Conservation (phyloP, 2,329 filamentous ascomycete genomes). For the Aspergillus eucalypticola region DNA sequence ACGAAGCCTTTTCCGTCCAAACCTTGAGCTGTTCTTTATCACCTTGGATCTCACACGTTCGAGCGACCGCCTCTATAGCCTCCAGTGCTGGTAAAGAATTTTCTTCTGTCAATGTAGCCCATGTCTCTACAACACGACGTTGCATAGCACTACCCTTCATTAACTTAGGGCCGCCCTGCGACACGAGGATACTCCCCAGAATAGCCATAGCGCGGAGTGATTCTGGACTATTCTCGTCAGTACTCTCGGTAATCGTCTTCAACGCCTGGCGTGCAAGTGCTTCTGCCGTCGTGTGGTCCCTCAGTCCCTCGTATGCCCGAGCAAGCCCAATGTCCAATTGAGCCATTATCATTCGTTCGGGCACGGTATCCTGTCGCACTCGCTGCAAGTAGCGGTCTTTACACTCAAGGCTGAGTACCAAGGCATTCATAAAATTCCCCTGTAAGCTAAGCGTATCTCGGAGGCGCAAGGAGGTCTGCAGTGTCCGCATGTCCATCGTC, state of each 20-base stretch:
- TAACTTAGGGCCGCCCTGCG: background rate
- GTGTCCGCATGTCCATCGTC: background rate
- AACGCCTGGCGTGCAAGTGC: conserved; percentile 1
- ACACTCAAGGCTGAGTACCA: background rate
- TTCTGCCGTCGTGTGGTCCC: background rate
- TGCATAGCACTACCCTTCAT: background rate
- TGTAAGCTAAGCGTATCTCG: background rate
- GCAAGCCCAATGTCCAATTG: background rate
- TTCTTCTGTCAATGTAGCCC: background rate
- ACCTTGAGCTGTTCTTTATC: background rate
- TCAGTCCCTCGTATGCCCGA: background rate
- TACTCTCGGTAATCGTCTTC: background rate
- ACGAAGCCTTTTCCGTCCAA: background rate
- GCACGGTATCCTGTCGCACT: background rate
- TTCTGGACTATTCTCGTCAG: background rate
- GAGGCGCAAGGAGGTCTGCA: background rate
- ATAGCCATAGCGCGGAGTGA: background rate
- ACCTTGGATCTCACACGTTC: background rate
- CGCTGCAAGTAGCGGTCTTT: background rate
- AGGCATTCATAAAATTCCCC: background rate
- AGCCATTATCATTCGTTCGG: background rate
- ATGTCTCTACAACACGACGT: background rate
- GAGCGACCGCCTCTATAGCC: conserved; percentile 3
- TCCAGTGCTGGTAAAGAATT: background rate
- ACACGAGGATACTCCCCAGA: background rate